Percentiles rank a stretch among this genome's conserved stretches.
phyloP scores from a whole-genome alignment of 2,329 filamentous ascomycete species.

The Neofusicoccum cordaticola region DNA sequence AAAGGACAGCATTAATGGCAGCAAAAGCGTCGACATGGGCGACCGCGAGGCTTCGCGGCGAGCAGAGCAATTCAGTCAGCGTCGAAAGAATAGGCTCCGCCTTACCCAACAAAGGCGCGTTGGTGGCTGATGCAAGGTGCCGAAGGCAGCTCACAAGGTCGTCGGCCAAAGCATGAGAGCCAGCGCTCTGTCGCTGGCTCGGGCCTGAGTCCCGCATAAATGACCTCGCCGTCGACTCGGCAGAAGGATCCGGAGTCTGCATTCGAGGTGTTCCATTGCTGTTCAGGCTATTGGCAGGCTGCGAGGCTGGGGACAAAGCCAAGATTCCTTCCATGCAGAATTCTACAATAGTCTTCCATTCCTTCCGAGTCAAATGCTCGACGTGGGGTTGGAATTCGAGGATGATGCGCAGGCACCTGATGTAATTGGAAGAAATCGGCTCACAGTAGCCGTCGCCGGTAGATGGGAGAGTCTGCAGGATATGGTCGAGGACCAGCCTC shows the following conservation, averaged over 20 bases:
- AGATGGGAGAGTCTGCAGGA: slow-evolving; percentile 69
- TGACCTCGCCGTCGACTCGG: slow-evolving; percentile 23
- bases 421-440: slow-evolving; percentile 72
- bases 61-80: slow-evolving; percentile 60
- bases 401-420: slow-evolving; percentile 69
- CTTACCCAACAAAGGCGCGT: slow-evolving; percentile 62
- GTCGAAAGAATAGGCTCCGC: slow-evolving; percentile 56
- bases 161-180: slow-evolving; percentile 25
- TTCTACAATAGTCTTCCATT: slow-evolving; percentile 67
- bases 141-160: slow-evolving; percentile 61
- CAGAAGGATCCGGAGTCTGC: slow-evolving; percentile 24
- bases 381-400: slow-evolving; percentile 73
- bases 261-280: slow-evolving; percentile 16
- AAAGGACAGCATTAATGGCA: slow-evolving; percentile 69
- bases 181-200: slow-evolving; percentile 17
- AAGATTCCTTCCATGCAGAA: slow-evolving; percentile 68
- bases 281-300: slow-evolving; percentile 25
- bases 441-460: slow-evolving; percentile 63
- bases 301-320: slow-evolving; percentile 27
- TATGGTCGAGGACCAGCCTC: slow-evolving; percentile 75
- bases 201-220: background rate
- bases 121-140: slow-evolving; percentile 61
- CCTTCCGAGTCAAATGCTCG: slow-evolving; percentile 68
- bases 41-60: slow-evolving; percentile 58
- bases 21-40: slow-evolving; percentile 72